Evolutionary conservation across 2,329 filamentous ascomycete species (phyloP), one percentile per base, ranked within the genome.

Genomic region (Microsporum canis): DNA sequence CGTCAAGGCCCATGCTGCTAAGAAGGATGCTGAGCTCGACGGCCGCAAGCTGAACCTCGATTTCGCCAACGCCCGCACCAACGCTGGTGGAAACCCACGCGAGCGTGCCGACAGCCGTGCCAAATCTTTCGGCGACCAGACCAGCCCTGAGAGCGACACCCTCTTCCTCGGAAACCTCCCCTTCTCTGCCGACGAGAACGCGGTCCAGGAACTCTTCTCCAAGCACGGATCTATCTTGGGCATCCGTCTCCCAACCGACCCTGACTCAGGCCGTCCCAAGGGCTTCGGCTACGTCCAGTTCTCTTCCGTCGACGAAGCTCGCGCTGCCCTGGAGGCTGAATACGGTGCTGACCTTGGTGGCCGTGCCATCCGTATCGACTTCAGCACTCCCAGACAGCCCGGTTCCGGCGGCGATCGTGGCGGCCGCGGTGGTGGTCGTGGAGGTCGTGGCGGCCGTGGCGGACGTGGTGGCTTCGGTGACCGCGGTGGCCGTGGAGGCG

Each of bases 261-360:
- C 80, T 79, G 90, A 95, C 64, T 85, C 85, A 64, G 91, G 90
- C 66, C 84, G 85, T 68, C 86, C 87, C 72, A 96, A 96, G 86
- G 91, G 91, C 62, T 96, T 95, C 75, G 91, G 89, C 60, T 96
- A 96, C 73, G 87, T 96, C 65, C 86, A 87, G 71, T 96, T 92
- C 80, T 78, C 79, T 68, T 88, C 87, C 17, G 75, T 94, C 64
- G 90, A 95, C 33, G 91, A 96, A 69, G 89, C 91, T 69, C 88
- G 87, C 77, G 77, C 79, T 68, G 91, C 86, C 29, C 84, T 89
- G 68, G 80, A 87, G 68, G 78, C 80, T 61, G 81, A 89, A 73
- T 86, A 88, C 68, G 89, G 89, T 66, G 79, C 80, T 61, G 85
- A 89, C 63, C 82, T 94, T 68, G 82, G 79, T 65, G 84, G 88